phyloP scores from a whole-genome alignment of 305 asterid species.

The Fraxinus nigra region DNA sequence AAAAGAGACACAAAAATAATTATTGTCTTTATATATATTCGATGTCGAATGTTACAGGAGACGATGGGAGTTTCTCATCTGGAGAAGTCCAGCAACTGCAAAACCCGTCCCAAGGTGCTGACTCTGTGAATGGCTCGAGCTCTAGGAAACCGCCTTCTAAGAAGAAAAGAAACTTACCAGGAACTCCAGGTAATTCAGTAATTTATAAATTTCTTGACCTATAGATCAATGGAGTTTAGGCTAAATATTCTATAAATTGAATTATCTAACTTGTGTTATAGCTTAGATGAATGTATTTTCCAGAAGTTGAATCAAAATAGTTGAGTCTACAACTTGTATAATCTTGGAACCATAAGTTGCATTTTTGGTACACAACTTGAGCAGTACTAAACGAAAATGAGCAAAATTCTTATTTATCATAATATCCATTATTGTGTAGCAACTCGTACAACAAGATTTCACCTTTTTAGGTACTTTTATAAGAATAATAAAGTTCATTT shows the following conservation, averaged over 20 bases:
- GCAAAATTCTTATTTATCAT: no score
- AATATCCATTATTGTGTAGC: no score
- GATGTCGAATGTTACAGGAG: slow-evolving; percentile 77
- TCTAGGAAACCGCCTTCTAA: slow-evolving; percentile 46
- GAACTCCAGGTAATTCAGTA: slow-evolving; percentile 57
- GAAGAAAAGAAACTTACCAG: slow-evolving; percentile 72
- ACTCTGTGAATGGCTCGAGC: slow-evolving; percentile 45
- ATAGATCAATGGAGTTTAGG: neutral
- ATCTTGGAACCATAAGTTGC: no score
- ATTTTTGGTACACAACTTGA: no score
- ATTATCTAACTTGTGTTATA: neutral
- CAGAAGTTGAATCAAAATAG: no score
- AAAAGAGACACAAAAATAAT: slow-evolving; percentile 3
- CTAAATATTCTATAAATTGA: neutral
- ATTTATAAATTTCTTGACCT: neutral
- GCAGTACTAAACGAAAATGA: no score
- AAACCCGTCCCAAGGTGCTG: slow-evolving; percentile 8
- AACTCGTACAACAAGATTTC: no score
- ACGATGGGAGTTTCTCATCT: slow-evolving; percentile 81
- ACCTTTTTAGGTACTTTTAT: no score
- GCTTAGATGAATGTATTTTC: no score
- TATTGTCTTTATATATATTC: neutral
- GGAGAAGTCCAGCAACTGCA: slow-evolving; percentile 51
- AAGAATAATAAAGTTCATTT: no score
- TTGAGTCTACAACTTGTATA: no score